These are phyloP conservation scores for Quercus phellos DNA, from an alignment of 331 rosid genomes.

Conservation along the genomic window DNA sequence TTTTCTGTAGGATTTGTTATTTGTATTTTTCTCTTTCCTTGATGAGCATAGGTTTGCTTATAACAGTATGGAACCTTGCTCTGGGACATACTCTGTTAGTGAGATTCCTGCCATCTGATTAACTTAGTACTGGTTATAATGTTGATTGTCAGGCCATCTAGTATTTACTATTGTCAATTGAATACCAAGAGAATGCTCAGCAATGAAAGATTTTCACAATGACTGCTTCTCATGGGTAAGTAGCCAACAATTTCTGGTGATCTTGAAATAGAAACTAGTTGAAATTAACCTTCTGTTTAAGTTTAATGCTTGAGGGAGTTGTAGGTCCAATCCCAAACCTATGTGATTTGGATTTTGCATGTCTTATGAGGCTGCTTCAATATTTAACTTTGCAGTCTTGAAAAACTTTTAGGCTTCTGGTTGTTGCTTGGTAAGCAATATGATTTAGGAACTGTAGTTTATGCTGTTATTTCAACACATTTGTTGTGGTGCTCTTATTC, in stretches of 20 bases:
- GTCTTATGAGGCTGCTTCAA: neutral
- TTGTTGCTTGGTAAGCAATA: neutral
- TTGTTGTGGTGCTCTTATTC: neutral
- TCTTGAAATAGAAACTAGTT: neutral
- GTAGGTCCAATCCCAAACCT: neutral
- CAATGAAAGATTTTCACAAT: neutral
- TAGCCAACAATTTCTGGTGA: neutral
- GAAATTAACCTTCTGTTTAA: neutral
- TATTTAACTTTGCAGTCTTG: neutral
- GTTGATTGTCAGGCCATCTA: neutral
- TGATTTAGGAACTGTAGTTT: no score
- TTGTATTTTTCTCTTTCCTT: neutral
- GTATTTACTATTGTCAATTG: neutral
- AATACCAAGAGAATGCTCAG: neutral
- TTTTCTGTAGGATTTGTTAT: neutral
- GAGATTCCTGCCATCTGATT: neutral
- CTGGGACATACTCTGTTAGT: neutral
- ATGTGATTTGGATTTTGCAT: neutral
- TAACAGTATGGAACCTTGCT: neutral
- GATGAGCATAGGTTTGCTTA: neutral
- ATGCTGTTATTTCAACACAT: neutral
- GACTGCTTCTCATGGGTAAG: neutral
- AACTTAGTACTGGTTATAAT: neutral
- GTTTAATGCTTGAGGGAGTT: neutral
- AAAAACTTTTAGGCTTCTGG: neutral